Evolutionary conservation across 2,329 filamentous ascomycete genomes (phyloP).

Genomic region (Aaosphaeria pasadenensis): DNA sequence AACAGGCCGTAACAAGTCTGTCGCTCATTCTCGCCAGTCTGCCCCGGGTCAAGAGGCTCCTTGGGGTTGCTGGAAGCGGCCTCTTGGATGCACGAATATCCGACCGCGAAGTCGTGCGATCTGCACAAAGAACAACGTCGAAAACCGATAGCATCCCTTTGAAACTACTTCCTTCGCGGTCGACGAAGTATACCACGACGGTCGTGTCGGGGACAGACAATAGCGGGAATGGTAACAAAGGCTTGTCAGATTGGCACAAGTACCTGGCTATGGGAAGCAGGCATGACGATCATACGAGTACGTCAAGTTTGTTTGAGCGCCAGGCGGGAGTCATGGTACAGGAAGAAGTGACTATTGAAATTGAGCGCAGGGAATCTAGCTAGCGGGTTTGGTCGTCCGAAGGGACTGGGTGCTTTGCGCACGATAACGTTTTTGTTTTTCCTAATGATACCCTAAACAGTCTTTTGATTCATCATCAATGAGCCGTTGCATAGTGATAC

Average conservation of each 20-base stretch:
- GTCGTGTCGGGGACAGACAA: slow-evolving; percentile 4
- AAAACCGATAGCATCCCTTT: not conserved
- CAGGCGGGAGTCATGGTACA: slow-evolving; percentile 14
- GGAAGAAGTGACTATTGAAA: slow-evolving; percentile 13
- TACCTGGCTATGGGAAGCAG: slow-evolving; percentile 8
- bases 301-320: slow-evolving; percentile 14
- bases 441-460: too few species aligned
- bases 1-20: slow-evolving; percentile 16
- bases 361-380: slow-evolving; percentile 7
- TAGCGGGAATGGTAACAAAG: not conserved
- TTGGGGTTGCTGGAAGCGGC: slow-evolving; percentile 9
- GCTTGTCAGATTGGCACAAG: slow-evolving; percentile 9
- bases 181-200: slow-evolving; percentile 12
- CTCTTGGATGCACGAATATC: slow-evolving; percentile 10
- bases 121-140: not conserved
- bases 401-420: slow-evolving; percentile 4
- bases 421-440: too few species aligned
- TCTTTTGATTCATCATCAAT: too few species aligned
- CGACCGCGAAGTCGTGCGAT: slow-evolving; percentile 10
- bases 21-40: slow-evolving; percentile 16
- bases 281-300: slow-evolving; percentile 17
- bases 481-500: too few species aligned
- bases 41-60: slow-evolving; percentile 14
- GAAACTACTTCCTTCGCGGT: slow-evolving; percentile 11
- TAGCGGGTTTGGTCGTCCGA: slow-evolving; percentile 72